Base-by-base conservation (phyloP, 2,329 filamentous ascomycete genomes). In the Fusarium sp. region DNA sequence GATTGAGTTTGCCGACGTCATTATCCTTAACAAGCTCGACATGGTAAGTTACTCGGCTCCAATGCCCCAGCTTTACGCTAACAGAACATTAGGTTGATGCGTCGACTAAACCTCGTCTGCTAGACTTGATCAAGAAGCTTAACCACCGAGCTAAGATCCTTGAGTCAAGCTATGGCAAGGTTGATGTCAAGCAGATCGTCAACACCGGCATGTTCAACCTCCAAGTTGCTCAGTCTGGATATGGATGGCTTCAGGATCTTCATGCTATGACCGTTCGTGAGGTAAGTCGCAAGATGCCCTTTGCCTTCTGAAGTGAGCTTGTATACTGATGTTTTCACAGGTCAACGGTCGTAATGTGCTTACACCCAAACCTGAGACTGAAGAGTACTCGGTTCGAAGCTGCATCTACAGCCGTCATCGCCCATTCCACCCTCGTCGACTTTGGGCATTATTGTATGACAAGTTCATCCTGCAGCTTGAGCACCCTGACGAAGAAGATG, bases 1-100 rank as follows among this genome's bases (percentile, higher is more conserved):
- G 75, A 92, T 93, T 64, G 92, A 94, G 79, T 94, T 94, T 73
- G 91, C 91, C 1, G 91, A 93, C 70, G 90, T 93, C 10, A 85
- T 93, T 17, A 85, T 93, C 6, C 80, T 93, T 23, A 93, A 93
- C 80, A 93, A 93, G 78, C 83, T 87, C 9, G 90, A 93, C 66
- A 87, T 89, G 65, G 88, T 92, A 17, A 23, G 76, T 49, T 20
- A 1, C 20, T 11, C 11, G 2, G 23, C 7, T 10, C 3, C 2
- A 2, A 9, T 0, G 1, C 20, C 20, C 20, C 20, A 23, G 20
- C 20, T 23, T 23, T 23, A 23, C 20, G 20, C 20, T 23, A 23
- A 23, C 20, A 23, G 20, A 23, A 23, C 20, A 23, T 0, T 1
- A 84, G 82, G 75, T 84, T 10, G 74, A 81, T 15, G 79, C 84